These are phyloP conservation scores for Populus davidiana DNA, from an alignment of 345 rosid species.

Conservation along the genomic window DNA sequence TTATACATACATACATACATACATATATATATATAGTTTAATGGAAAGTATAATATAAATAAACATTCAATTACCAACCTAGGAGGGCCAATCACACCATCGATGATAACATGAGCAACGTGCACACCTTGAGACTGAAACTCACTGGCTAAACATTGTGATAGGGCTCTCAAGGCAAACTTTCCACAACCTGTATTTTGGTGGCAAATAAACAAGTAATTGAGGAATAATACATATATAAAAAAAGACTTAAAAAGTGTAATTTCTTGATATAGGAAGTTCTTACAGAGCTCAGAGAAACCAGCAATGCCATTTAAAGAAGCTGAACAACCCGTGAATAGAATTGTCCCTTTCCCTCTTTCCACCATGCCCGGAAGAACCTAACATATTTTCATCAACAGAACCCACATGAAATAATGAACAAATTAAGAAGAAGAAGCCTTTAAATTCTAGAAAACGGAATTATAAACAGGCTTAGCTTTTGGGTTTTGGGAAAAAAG, in stretches of 20 bases:
- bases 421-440: neutral
- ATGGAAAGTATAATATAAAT: too few species aligned
- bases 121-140: conserved; percentile 76
- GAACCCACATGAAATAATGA: neutral
- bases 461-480: neutral
- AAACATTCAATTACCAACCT: conserved; percentile 32
- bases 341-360: conserved; percentile 83
- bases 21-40: too few species aligned
- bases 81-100: conserved; percentile 75
- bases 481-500: neutral
- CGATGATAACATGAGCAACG: conserved; percentile 81
- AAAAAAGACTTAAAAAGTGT: neutral
- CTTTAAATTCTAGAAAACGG: neutral
- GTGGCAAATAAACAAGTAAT: neutral
- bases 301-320: conserved; percentile 82
- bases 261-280: neutral
- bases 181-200: conserved; percentile 70
- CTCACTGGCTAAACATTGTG: conserved; percentile 83
- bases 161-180: conserved; percentile 78
- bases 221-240: neutral
- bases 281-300: conserved; percentile 75
- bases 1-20: too few species aligned
- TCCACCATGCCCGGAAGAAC: conserved; percentile 89
- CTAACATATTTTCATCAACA: conserved; percentile 22
- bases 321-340: conserved; percentile 91